Evolutionary conservation across 176 grass and related monocot genomes (phyloP).

Genomic region (Triticum dicoccoides): DNA sequence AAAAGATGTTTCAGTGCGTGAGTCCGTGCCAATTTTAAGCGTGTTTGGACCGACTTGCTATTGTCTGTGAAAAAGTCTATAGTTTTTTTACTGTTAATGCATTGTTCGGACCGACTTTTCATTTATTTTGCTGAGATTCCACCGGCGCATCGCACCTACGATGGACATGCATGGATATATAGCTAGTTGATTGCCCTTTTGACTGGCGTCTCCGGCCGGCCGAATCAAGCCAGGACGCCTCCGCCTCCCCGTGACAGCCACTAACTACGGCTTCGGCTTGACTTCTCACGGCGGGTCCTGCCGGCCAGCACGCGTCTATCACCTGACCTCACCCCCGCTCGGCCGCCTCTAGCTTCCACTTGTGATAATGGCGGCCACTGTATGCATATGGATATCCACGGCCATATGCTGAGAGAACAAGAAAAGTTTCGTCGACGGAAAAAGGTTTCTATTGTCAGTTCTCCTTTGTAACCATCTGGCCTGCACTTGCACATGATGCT

Average conservation of each 20-base stretch:
- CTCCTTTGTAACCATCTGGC: not conserved
- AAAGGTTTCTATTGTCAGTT: slow-evolving; percentile 11
- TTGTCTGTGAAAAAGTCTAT: too few species aligned
- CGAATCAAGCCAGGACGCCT: not conserved
- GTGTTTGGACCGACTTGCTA: too few species aligned
- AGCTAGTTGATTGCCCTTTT: not conserved
- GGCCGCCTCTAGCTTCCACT: not conserved
- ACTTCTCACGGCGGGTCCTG: not conserved
- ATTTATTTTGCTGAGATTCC: too few species aligned
- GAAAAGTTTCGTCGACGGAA: not conserved
- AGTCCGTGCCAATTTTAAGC: too few species aligned
- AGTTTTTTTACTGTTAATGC: too few species aligned
- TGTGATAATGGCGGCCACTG: too few species aligned
- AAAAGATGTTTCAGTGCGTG: too few species aligned
- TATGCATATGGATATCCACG: not conserved
- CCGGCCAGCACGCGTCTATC: not conserved
- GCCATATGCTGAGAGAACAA: not conserved
- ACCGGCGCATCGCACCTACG: not conserved
- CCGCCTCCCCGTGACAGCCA: slow-evolving; percentile 22
- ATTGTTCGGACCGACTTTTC: too few species aligned
- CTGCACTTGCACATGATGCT: not conserved
- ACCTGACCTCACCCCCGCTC: not conserved
- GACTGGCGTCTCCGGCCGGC: not conserved
- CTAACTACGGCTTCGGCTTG: not conserved
- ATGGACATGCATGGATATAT: not conserved